Evolutionary conservation across 2,329 filamentous ascomycete species (phyloP).

Genomic region (Metarhizium anisopliae): DNA sequence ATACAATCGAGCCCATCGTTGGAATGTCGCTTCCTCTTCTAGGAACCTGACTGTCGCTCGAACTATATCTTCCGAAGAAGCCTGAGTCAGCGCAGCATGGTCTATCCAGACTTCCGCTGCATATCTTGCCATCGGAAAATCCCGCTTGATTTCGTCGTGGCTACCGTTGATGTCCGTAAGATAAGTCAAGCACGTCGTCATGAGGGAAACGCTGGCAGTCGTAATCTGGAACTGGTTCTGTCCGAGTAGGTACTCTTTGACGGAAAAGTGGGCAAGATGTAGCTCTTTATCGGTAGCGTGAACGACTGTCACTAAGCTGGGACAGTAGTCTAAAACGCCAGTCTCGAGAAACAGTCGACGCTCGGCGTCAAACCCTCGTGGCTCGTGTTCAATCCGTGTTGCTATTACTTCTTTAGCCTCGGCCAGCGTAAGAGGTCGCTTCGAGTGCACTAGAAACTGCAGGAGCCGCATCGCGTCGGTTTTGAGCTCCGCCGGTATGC

Average conservation of each 20-base stretch:
- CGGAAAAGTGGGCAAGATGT: constrained; percentile 16
- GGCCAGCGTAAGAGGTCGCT: constrained; percentile 8
- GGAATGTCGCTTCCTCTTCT: constrained; percentile 6
- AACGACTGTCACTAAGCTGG: constrained; percentile 8
- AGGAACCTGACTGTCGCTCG: constrained; percentile 7
- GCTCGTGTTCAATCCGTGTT: constrained; percentile 8
- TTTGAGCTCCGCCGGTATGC: constrained; percentile 7
- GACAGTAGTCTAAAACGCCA: constrained; percentile 9
- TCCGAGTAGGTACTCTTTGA: constrained; percentile 15
- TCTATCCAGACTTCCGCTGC: constrained; percentile 13
- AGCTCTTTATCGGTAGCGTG: constrained; percentile 6
- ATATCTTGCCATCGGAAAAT: constrained; percentile 13
- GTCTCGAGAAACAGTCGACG: background rate
- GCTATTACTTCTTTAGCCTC: constrained; percentile 16
- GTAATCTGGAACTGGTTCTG: background rate
- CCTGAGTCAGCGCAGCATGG: constrained; percentile 5
- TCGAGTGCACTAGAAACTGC: constrained; percentile 13
- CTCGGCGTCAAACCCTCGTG: constrained; percentile 5
- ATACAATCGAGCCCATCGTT: constrained; percentile 8
- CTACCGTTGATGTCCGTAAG: constrained; percentile 8
- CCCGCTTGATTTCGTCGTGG: background rate
- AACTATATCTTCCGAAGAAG: constrained; percentile 4
- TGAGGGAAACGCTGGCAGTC: constrained; percentile 10
- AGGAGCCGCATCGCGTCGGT: constrained; percentile 11
- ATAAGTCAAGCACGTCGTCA: constrained; percentile 14